Evolutionary conservation across 2,329 filamentous ascomycete genomes (phyloP), one percentile per base, ranked within the genome.

Genomic region (Scytalidium lignicola): DNA sequence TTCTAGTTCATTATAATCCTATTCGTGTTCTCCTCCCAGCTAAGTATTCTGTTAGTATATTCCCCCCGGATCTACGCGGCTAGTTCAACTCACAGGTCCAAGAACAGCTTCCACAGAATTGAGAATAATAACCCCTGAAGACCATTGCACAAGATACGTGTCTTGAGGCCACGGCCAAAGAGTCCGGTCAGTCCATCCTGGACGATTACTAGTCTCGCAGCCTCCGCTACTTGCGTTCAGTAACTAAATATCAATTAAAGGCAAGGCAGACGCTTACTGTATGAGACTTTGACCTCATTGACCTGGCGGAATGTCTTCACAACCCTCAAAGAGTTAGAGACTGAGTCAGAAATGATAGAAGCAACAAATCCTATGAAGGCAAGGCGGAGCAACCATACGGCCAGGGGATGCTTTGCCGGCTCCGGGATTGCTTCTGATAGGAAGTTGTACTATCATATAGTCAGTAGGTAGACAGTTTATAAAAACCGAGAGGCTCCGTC

Each of bases 241-340:
- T 26, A 32, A 43, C 32, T 13, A 44, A 18, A 8, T 1, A 2
- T 18, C 9, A 21, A 12, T 20, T 15, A 40, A 8, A 17, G 7
- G 19, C 6, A 12, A 3, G 1, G 7, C 8, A 6, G 3, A 8
- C 0, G 29, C 63, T 60, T 61, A 74, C 72, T 51, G 39, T 75
- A 75, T 2, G 73, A 74, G 1, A 75, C 65, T 42, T 72, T 63
- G 3, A 65, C 71, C 17, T 74, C 71, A 46, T 75, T 75, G 50
- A 75, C 73, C 52, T 75, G 73, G 1, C 73, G 70, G 49, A 74
- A 75, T 0, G 73, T 75, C 58, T 75, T 75, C 4, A 75, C 67
- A 0, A 75, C 73, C 21, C 72, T 59, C 41, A 75, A 44, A 0
- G 73, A 74, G 54, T 75, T 75, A 2, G 73, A 75, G 2, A 75